Evolutionary conservation across 2,329 filamentous ascomycete species (phyloP).

Genomic region (Diaporthe helianthi): DNA sequence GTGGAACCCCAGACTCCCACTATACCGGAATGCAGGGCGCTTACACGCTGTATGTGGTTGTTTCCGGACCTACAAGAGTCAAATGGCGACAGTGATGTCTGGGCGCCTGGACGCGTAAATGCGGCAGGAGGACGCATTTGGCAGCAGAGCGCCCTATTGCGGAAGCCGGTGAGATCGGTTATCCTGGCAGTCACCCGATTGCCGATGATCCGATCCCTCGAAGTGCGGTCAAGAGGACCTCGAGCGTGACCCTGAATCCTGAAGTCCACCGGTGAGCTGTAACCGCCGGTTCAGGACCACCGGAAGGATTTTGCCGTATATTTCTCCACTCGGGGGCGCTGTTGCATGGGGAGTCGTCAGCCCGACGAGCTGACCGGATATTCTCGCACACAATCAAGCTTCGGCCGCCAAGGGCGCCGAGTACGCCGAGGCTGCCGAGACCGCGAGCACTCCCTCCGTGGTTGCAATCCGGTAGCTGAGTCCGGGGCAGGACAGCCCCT

Average conservation of each 20-base stretch:
- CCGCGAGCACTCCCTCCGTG: constrained; percentile 25
- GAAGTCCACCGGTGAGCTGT: not conserved
- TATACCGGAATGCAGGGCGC: not conserved
- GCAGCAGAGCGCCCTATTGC: not conserved
- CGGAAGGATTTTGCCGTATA: constrained; percentile 2
- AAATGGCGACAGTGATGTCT: not conserved
- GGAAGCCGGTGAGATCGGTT: constrained; percentile 13
- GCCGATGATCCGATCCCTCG: constrained; percentile 3
- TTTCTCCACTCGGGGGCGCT: constrained; percentile 1
- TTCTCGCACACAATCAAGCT: constrained; percentile 20
- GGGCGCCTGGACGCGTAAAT: not conserved
- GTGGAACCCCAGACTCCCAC: not conserved
- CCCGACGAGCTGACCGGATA: constrained; percentile 9
- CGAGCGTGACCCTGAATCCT: constrained; percentile 4
- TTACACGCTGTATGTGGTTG: not conserved
- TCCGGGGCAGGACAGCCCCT: constrained; percentile 18
- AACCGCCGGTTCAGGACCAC: not conserved
- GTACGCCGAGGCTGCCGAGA: constrained; percentile 25
- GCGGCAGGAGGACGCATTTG: not conserved
- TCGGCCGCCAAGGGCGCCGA: constrained; percentile 24
- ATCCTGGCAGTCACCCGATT: constrained; percentile 5
- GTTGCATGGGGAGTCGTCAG: not conserved
- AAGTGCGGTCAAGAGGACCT: not conserved
- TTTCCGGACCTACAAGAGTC: not conserved
- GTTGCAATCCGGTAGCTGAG: constrained; percentile 18